These are phyloP conservation scores for Fomitopsis pulvina DNA, from an alignment of 768 basidiomycete genomes.

Conservation along the genomic window DNA sequence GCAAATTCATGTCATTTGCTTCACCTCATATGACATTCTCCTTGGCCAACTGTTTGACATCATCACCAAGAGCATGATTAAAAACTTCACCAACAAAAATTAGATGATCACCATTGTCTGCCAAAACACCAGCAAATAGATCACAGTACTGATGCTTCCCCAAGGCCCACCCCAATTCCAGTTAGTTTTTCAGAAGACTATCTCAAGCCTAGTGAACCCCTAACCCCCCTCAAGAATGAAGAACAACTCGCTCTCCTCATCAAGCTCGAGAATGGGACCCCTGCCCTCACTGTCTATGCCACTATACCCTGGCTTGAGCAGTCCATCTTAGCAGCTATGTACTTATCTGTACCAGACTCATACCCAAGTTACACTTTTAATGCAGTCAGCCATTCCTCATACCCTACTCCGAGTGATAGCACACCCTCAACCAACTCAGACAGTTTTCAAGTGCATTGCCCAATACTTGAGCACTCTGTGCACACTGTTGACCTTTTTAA, in stretches of 20 bases:
- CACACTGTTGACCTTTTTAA: constrained; percentile 1
- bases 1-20: constrained; percentile 4
- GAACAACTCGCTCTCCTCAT: constrained; percentile 8
- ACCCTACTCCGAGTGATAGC: too few relatives aligned
- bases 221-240: constrained; percentile 7
- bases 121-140: constrained; percentile 7
- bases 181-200: too few relatives aligned
- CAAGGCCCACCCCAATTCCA: constrained; percentile 1
- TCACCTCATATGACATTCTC: constrained; percentile 8
- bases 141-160: constrained; percentile 2
- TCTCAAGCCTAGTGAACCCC: background rate
- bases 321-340: too few relatives aligned
- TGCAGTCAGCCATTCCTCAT: too few relatives aligned
- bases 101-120: constrained; percentile 6
- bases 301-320: background rate
- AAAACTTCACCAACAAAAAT: constrained; percentile 1
- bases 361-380: too few relatives aligned
- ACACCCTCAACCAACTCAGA: too few relatives aligned
- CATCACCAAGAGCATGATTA: constrained; percentile 4
- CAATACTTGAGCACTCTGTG: background rate
- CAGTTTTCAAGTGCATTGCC: background rate
- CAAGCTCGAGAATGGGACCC: constrained; percentile 1
- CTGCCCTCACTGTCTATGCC: background rate
- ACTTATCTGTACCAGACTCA: too few relatives aligned
- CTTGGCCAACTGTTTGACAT: constrained; percentile 6